Evolutionary conservation across 371 early-diverging fungal genomes (phyloP).

Genomic region (Apophysomyces variabilis): DNA sequence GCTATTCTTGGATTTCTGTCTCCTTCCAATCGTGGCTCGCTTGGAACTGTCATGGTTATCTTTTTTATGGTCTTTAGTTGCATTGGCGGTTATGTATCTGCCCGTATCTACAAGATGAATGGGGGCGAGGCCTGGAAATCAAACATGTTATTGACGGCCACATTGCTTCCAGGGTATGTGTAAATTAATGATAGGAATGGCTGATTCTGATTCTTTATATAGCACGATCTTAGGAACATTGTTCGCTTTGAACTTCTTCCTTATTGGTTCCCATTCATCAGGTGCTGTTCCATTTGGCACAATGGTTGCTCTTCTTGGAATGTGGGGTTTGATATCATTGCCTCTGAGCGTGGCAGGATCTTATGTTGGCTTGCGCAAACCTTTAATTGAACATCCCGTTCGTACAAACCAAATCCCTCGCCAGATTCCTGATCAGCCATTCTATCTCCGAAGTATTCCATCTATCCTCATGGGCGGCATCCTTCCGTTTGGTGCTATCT

Average conservation of each 20-base stretch:
- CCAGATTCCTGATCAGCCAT: constrained; percentile 84
- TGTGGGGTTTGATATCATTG: constrained; percentile 90
- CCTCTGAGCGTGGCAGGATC: constrained; percentile 92
- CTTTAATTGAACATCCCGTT: constrained; percentile 85
- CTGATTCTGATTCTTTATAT: constrained; percentile 21
- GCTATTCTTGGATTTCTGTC: constrained; percentile 97
- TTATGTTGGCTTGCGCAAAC: constrained; percentile 90
- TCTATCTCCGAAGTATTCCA: constrained; percentile 72
- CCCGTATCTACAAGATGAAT: constrained; percentile 93
- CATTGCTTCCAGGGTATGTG: constrained; percentile 82
- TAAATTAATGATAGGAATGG: not conserved
- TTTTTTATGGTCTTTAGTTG: constrained; percentile 89
- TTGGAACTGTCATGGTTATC: constrained; percentile 87
- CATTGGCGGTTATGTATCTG: constrained; percentile 87
- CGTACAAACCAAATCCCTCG: constrained; percentile 93
- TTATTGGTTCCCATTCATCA: constrained; percentile 85
- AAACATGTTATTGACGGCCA: constrained; percentile 84
- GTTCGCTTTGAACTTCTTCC: constrained; percentile 88
- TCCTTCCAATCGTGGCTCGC: constrained; percentile 92
- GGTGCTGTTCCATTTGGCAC: constrained; percentile 94
- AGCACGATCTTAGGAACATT: constrained; percentile 71
- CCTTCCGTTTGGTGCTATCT: constrained; percentile 89
- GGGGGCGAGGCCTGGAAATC: constrained; percentile 87
- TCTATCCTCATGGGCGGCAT: constrained; percentile 86
- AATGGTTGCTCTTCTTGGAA: constrained; percentile 78